These are phyloP conservation scores for Ballota nigra DNA, from an alignment of 257 asterid species.

Conservation along the genomic window DNA sequence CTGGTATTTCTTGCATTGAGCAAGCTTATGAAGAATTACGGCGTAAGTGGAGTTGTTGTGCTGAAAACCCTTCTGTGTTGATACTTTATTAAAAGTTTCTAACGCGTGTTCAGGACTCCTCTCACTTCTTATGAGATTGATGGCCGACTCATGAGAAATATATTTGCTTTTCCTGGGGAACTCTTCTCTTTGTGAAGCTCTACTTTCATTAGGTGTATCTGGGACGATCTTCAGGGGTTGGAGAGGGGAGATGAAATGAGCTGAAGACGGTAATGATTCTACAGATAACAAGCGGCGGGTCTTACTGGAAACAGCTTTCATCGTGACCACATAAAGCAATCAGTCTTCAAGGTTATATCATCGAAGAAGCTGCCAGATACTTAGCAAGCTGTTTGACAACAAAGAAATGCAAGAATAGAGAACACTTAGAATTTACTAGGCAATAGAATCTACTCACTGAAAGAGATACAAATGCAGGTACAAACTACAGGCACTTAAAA, in stretches of 20 bases:
- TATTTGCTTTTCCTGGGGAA: slow-evolving; percentile 45
- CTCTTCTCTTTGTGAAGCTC: slow-evolving; percentile 21
- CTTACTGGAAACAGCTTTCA: slow-evolving; percentile 31
- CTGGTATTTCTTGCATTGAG: slow-evolving; percentile 54
- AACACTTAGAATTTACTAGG: background rate
- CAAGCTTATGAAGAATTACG: slow-evolving; percentile 72
- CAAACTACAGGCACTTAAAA: background rate
- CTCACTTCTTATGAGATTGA: slow-evolving; percentile 58
- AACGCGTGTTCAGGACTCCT: slow-evolving; percentile 60
- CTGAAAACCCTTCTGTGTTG: slow-evolving; percentile 68
- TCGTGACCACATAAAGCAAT: slow-evolving; percentile 11
- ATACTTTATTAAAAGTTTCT: slow-evolving; percentile 59
- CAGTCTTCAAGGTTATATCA: background rate
- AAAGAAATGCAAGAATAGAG: background rate
- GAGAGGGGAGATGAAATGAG: slow-evolving; percentile 51
- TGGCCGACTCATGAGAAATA: slow-evolving; percentile 52
- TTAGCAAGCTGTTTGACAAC: background rate
- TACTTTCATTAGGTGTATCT: slow-evolving; percentile 36
- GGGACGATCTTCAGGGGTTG: slow-evolving; percentile 26
- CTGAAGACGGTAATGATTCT: slow-evolving; percentile 40
- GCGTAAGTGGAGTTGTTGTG: slow-evolving; percentile 81
- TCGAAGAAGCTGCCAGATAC: slow-evolving; percentile 2
- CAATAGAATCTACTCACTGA: background rate
- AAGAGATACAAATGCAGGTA: background rate
- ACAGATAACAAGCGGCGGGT: slow-evolving; percentile 31